phyloP scores from a whole-genome alignment of 305 asterid species.

The Fraxinus floribunda region DNA sequence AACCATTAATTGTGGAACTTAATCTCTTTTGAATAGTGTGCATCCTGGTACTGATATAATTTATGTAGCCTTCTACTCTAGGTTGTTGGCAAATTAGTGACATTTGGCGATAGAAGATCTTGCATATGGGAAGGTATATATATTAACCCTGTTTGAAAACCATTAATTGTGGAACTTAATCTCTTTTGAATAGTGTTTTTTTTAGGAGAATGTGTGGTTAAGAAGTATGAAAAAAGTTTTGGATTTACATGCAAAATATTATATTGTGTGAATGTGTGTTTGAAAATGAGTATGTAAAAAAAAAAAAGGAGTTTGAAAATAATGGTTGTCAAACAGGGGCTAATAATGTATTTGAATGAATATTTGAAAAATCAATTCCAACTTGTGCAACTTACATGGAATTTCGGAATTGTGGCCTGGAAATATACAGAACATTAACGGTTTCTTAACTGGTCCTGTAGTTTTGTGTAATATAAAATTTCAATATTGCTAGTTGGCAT shows the following conservation, averaged over 20 bases:
- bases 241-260: no score
- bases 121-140: not conserved
- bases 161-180: no score
- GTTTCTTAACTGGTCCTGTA: conserved; percentile 13
- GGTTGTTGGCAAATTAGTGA: not conserved
- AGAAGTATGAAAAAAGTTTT: no score
- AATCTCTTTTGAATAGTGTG: not conserved
- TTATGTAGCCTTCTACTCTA: not conserved
- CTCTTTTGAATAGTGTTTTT: no score
- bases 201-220: no score
- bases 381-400: conserved; percentile 38
- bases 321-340: no score
- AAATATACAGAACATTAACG: conserved; percentile 13
- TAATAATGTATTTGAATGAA: conserved; percentile 14
- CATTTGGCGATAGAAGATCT: conserved; percentile 5
- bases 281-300: no score
- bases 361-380: conserved; percentile 14
- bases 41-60: not conserved
- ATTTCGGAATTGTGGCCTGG: conserved; percentile 26
- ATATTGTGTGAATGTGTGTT: no score
- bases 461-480: conserved; percentile 10
- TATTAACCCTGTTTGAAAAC: no score
- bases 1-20: no score
- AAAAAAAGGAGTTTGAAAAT: no score
- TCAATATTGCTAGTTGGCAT: conserved; percentile 31